A percentile compares a stretch with the other conserved stretches of the same genome.
phyloP scores from a whole-genome alignment of 2,329 filamentous ascomycete species.

The Helotiales sp. region DNA sequence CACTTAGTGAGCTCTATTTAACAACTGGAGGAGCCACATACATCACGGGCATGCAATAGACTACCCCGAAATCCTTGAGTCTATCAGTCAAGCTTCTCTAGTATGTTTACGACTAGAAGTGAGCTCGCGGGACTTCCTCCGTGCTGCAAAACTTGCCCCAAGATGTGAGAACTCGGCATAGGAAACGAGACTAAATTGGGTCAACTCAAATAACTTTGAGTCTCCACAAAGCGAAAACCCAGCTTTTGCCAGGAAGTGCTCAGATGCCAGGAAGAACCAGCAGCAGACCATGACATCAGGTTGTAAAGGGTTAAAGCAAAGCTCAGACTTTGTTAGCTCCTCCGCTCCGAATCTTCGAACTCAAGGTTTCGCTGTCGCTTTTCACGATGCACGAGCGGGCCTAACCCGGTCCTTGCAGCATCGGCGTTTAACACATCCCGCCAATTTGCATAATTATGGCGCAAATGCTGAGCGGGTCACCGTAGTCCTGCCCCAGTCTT shows the following conservation, averaged over 20 bases:
- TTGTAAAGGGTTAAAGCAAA: not conserved
- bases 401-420: not conserved
- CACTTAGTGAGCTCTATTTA: slow-evolving; percentile 8
- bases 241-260: not conserved
- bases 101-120: not conserved
- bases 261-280: not conserved
- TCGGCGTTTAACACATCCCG: not conserved
- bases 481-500: not conserved
- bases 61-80: not conserved
- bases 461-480: not conserved
- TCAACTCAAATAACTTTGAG: not conserved
- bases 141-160: not conserved
- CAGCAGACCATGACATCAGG: not conserved
- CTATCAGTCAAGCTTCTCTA: slow-evolving; percentile 6
- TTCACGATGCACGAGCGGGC: not conserved
- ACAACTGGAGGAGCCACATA: slow-evolving; percentile 10
- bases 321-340: not conserved
- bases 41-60: slow-evolving; percentile 7
- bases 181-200: not conserved
- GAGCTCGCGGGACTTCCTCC: not conserved
- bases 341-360: not conserved
- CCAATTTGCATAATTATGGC: not conserved
- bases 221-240: no score
- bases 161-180: not conserved
- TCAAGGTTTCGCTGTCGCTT: not conserved